These are phyloP conservation scores for Alliaria petiolata DNA, from an alignment of 345 rosid species.

Conservation along the genomic window DNA sequence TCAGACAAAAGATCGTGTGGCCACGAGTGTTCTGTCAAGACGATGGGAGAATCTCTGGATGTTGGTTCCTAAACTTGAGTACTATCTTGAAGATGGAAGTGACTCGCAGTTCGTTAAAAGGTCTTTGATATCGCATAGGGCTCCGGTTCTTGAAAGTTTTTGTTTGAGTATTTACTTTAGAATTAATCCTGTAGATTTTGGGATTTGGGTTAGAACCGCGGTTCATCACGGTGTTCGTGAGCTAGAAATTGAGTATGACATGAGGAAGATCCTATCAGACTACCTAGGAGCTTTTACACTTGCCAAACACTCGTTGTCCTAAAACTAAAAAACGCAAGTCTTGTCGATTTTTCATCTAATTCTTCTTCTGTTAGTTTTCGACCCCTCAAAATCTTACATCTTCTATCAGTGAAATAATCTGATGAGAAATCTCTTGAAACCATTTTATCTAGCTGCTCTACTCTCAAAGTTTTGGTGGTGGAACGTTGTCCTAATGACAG, in stretches of 20 bases:
- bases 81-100: background rate
- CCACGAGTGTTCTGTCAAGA: conserved; percentile 1
- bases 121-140: background rate
- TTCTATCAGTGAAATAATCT: too few species aligned
- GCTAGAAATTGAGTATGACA: background rate
- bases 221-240: background rate
- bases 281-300: conserved; percentile 5
- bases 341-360: background rate
- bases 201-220: background rate
- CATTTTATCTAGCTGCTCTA: too few species aligned
- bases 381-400: too few species aligned
- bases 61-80: conserved; percentile 2
- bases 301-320: background rate
- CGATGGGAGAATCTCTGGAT: conserved; percentile 3
- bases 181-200: background rate
- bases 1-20: background rate
- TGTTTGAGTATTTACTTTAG: background rate
- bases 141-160: background rate
- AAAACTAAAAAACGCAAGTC: background rate
- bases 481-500: too few species aligned
- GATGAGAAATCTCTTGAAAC: too few species aligned
- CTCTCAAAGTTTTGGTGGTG: too few species aligned
- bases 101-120: background rate
- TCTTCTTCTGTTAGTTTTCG: background rate
- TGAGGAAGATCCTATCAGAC: background rate